Evolutionary conservation across 768 basidiomycete genomes (phyloP).

Genomic region (Lactarius evosmus): DNA sequence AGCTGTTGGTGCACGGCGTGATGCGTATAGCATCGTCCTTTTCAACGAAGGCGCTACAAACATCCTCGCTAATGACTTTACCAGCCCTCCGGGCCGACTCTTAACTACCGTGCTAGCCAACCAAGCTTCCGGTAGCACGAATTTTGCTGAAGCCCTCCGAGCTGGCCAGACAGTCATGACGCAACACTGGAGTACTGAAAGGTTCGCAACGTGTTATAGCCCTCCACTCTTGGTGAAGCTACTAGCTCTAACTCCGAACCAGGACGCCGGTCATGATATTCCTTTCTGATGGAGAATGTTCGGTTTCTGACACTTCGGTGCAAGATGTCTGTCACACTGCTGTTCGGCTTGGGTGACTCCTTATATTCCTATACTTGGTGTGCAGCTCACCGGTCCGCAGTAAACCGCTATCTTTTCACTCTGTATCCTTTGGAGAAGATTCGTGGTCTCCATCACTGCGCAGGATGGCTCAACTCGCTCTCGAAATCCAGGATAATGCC

Average conservation of each 20-base stretch:
- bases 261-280: conserved; percentile 55
- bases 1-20: conserved; percentile 38
- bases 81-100: conserved; percentile 45
- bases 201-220: conserved; percentile 32
- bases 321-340: conserved; percentile 43
- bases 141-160: conserved; percentile 43
- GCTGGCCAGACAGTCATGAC: conserved; percentile 42
- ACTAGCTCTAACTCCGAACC: conserved; percentile 11
- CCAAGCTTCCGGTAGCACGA: conserved; percentile 39
- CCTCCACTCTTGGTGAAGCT: neutral
- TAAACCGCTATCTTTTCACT: conserved; percentile 53
- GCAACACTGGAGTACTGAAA: conserved; percentile 48
- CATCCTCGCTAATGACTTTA: conserved; percentile 46
- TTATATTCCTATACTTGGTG: neutral
- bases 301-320: conserved; percentile 37
- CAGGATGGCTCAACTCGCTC: conserved; percentile 51
- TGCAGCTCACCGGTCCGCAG: conserved; percentile 32
- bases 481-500: conserved; percentile 43
- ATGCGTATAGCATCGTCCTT: conserved; percentile 55
- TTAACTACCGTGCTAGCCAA: conserved; percentile 39
- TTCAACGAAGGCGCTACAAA: conserved; percentile 36
- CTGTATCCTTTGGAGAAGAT: conserved; percentile 50
- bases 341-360: conserved; percentile 42
- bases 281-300: conserved; percentile 54
- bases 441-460: conserved; percentile 35